Evolutionary conservation across 441 rosid genomes (phyloP), one percentile per base, ranked within the genome.

Genomic region (Eruca vesicaria): DNA sequence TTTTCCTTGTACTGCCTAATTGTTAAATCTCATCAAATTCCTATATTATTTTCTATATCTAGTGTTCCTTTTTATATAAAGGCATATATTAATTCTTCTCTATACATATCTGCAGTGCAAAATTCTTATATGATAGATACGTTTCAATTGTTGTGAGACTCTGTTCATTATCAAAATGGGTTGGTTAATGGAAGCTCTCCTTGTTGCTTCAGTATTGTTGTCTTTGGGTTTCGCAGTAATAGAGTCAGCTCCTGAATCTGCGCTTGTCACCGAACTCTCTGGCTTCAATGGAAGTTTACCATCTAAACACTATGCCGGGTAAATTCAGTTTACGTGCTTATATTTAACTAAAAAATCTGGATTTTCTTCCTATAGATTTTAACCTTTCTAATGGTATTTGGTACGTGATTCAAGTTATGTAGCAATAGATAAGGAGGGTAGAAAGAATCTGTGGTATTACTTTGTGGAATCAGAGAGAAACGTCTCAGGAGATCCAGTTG

Each of bases 261-360:
- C 94, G 72, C 82, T 85, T 12, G 60, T 93, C 35, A 80, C 86
- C 73, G 82, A 83, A 14, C 74, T 94, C 81, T 96, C 96, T 48
- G 96, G 97, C 21, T 90, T 91, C 77, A 72, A 78, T 63, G 89
- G 85, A 70, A 71, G 78, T 61, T 71, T 91, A 29, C 93, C 94
- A 78, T 94, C 98, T 15, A 88, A 94, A 58, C 97, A 94, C 78
- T 86, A 94, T 85, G 84, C 97, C 67, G 97, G 98, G 97, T 94
- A 83, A 67, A 48, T 43, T 32, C 9, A 63, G 33, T 57, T 5
- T 9, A 35, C 9, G 3, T 20, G 38, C 21, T 38, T 55, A 55
- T 0, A 21, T 55, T 20, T 36, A 50, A 29, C 20, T 52, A 21
- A 3, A 43, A 2, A 43, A 41, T 56, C 26, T 60, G 1, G 31